Percentiles rank a stretch among this genome's conserved stretches.
phyloP scores from a whole-genome alignment of 495 filamentous ascomycete genomes.

The Penicillium egyptiacum region DNA sequence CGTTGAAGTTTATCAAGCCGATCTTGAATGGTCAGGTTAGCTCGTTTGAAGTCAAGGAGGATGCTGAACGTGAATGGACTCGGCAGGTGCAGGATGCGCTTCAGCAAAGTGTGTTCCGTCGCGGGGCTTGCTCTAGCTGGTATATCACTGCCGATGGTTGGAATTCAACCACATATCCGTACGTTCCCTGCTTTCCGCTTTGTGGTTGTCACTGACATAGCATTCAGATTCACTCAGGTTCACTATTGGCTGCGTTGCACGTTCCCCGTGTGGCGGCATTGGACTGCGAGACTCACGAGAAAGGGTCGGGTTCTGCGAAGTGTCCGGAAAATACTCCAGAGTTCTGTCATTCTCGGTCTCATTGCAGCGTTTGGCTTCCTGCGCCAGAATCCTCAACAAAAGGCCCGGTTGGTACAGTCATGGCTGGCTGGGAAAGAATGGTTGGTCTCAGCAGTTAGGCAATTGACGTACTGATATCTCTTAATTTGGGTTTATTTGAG shows the following conservation, averaged over 20 bases:
- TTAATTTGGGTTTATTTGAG: background rate
- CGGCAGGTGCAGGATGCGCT: conserved; percentile 51
- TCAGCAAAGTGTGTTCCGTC: conserved; percentile 54
- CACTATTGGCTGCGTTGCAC: conserved; percentile 49
- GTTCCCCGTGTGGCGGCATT: conserved; percentile 58
- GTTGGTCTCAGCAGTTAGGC: conserved; percentile 12
- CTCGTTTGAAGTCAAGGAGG: conserved; percentile 48
- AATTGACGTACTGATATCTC: background rate
- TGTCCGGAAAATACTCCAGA: conserved; percentile 15
- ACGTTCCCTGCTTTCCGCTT: conserved; percentile 20
- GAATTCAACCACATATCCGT: conserved; percentile 63
- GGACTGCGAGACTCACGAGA: conserved; percentile 51
- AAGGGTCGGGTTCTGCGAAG: conserved; percentile 40
- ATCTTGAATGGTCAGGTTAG: conserved; percentile 42
- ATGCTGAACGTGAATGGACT: conserved; percentile 56
- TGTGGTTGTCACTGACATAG: conserved; percentile 1
- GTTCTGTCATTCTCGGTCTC: conserved; percentile 22
- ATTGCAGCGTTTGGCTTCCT: conserved; percentile 25
- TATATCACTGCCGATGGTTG: conserved; percentile 57
- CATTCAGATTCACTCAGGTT: conserved; percentile 49
- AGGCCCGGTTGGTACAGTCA: conserved; percentile 16
- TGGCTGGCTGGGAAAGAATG: conserved; percentile 18
- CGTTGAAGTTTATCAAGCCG: conserved; percentile 42
- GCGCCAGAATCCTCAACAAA: conserved; percentile 16
- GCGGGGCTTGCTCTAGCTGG: conserved; percentile 57